Evolutionary conservation across 495 filamentous ascomycete species (phyloP).

Genomic region (Filosporella fistucella): DNA sequence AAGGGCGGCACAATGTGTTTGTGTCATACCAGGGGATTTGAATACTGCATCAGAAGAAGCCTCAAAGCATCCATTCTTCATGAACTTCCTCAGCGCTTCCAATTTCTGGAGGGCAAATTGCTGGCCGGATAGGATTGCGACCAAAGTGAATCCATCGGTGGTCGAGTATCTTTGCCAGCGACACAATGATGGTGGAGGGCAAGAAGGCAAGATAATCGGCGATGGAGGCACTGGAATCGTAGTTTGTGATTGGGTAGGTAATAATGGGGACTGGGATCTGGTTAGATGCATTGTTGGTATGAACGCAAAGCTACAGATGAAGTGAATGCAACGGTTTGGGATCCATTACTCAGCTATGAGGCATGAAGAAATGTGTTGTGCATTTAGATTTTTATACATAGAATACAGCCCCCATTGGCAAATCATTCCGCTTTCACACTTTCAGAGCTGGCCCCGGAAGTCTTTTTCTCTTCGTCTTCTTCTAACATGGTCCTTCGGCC

Average conservation of each 20-base stretch:
- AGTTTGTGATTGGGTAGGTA: constrained; percentile 90
- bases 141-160: constrained; percentile 85
- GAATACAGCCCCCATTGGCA: constrained; percentile 14
- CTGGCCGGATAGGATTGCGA: constrained; percentile 94
- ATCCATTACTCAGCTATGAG: not conserved
- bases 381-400: constrained; percentile 18
- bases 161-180: constrained; percentile 71
- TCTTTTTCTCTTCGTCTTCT: constrained; percentile 49
- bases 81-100: constrained; percentile 87
- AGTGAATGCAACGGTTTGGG: constrained; percentile 3
- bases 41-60: constrained; percentile 15
- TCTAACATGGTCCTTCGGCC: constrained; percentile 77
- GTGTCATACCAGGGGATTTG: constrained; percentile 24
- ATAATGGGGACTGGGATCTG: constrained; percentile 89
- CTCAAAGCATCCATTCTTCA: constrained; percentile 59
- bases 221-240: constrained; percentile 89
- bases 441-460: constrained; percentile 30
- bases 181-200: constrained; percentile 43
- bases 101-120: constrained; percentile 90
- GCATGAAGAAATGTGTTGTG: not conserved
- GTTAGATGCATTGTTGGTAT: constrained; percentile 85
- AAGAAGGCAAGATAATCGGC: constrained; percentile 27
- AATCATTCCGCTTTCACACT: constrained; percentile 3
- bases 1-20: constrained; percentile 53
- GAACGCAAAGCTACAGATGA: constrained; percentile 71